A percentile compares a stretch with the other conserved stretches of the same genome.
Evolutionary conservation across 306 rosid species (phyloP).

Genomic region (Vigna unguiculata): DNA sequence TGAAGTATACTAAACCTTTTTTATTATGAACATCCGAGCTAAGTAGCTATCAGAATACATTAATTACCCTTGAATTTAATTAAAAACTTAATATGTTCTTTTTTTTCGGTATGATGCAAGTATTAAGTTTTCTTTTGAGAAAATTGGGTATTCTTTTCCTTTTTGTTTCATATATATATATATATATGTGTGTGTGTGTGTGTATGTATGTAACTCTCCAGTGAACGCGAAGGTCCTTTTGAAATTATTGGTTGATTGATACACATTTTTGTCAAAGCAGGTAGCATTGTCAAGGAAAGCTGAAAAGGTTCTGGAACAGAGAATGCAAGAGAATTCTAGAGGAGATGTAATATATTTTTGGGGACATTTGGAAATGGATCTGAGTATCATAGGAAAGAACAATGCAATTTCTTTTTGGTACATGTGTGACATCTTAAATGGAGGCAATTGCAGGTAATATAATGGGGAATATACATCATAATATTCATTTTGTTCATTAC

Average conservation of each 20-base stretch:
- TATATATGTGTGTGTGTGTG: accelerated
- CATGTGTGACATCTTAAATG: conserved; percentile 87
- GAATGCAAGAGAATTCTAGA: conserved; percentile 58
- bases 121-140: conserved; percentile 31
- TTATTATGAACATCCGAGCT: conserved; percentile 6
- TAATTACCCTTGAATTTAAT: conserved; percentile 13
- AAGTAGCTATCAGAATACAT: conserved; percentile 20
- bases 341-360: conserved; percentile 93
- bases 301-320: conserved; percentile 76
- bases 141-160: conserved; percentile 30
- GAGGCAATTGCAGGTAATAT: conserved; percentile 91
- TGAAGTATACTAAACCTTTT: conserved; percentile 6
- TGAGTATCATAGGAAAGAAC: conserved; percentile 53
- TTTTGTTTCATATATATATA: neutral
- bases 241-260: conserved; percentile 29
- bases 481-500: conserved; percentile 25
- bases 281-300: conserved; percentile 73
- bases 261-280: conserved; percentile 58
- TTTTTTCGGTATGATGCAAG: conserved; percentile 25
- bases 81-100: conserved; percentile 13
- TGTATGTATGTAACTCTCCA: neutral
- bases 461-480: conserved; percentile 11
- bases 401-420: conserved; percentile 89
- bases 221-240: conserved; percentile 12
- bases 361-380: conserved; percentile 73